Percentiles rank a stretch among this genome's conserved stretches.
phyloP scores from a whole-genome alignment of 192 early-diverging fungal species.

The Lobulomyces angularis region DNA sequence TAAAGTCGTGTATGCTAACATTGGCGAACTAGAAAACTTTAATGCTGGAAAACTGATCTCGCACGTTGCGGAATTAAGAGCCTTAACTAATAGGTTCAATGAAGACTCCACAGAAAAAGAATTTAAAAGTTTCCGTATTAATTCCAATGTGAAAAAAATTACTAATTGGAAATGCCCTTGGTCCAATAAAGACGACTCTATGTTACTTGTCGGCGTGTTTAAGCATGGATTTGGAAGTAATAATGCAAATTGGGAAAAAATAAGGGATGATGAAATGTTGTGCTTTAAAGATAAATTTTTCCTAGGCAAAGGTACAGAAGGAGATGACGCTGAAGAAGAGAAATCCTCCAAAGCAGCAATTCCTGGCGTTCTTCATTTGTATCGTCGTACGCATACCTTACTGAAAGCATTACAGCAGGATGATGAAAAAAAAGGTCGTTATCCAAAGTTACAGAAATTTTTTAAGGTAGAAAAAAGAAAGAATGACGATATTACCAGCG shows the following conservation, averaged over 20 bases:
- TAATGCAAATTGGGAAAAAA: conserved; percentile 75
- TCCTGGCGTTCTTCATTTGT: too few species aligned
- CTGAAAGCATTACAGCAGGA: too few species aligned
- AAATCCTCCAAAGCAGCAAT: too few species aligned
- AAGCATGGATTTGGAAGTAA: conserved; percentile 78
- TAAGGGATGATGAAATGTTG: conserved; percentile 68
- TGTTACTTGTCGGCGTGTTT: conserved; percentile 91
- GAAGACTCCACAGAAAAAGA: conserved; percentile 24
- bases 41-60: conserved; percentile 74
- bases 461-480: too few species aligned
- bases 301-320: conserved; percentile 24
- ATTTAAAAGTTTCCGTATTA: conserved; percentile 62
- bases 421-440: too few species aligned
- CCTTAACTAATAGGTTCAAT: conserved; percentile 50
- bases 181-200: conserved; percentile 86
- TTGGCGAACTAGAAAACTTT: conserved; percentile 46
- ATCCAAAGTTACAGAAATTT: too few species aligned
- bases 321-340: conserved; percentile 13
- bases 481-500: too few species aligned
- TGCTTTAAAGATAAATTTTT: conserved; percentile 79
- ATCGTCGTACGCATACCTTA: too few species aligned
- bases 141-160: conserved; percentile 66
- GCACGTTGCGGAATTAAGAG: conserved; percentile 59
- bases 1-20: conserved; percentile 20
- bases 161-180: conserved; percentile 73